phyloP scores from a whole-genome alignment of 192 early-diverging fungal genomes.

The Backusella macrospora region DNA sequence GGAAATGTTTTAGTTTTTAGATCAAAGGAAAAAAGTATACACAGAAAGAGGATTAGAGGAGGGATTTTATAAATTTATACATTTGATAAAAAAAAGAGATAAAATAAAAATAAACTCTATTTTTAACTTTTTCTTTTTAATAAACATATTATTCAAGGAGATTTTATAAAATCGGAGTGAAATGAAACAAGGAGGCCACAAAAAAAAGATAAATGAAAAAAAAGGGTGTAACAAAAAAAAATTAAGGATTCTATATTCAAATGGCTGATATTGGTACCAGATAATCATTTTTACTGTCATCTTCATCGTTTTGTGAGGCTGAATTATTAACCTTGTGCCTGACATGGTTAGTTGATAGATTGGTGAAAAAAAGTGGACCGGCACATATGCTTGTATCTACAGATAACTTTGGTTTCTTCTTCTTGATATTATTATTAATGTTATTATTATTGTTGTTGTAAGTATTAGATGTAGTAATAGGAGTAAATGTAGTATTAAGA shows the following conservation, averaged over 20 bases:
- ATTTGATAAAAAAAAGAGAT: background rate
- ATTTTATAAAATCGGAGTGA: constrained; percentile 5
- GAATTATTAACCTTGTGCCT: constrained; percentile 14
- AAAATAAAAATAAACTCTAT: constrained; percentile 10
- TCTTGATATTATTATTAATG: constrained; percentile 19
- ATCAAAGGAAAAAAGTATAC: no score
- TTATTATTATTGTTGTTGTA: background rate
- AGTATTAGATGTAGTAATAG: background rate
- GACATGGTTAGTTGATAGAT: constrained; percentile 33
- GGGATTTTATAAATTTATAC: background rate
- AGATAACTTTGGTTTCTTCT: constrained; percentile 31
- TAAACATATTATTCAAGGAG: background rate
- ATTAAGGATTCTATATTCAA: background rate
- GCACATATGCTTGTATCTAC: constrained; percentile 28
- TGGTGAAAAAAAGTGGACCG: constrained; percentile 30
- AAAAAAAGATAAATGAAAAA: background rate
- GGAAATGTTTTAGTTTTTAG: no score
- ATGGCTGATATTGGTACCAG: constrained; percentile 23
- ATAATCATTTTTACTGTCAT: constrained; percentile 19
- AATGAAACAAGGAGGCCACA: constrained; percentile 9
- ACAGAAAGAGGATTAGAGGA: background rate
- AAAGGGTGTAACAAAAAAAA: background rate
- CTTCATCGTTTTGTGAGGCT: background rate
- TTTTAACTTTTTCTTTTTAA: constrained; percentile 15
- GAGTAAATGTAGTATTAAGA: no score